Base-by-base conservation (phyloP, 192 early-diverging fungal genomes). In the Funneliformis geosporum region DNA sequence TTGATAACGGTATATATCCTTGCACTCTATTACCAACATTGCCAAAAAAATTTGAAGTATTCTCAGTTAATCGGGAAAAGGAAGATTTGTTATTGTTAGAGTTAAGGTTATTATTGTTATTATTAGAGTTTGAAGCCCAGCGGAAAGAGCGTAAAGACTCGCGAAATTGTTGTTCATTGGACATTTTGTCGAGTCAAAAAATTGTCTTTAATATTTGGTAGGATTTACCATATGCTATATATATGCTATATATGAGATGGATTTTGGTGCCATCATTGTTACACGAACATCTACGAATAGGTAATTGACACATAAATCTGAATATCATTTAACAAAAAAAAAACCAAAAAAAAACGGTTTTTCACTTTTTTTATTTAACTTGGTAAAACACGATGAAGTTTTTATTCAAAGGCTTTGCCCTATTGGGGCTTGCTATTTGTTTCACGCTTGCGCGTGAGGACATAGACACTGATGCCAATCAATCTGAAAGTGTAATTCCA, bases 1-100 rank as follows among this genome's bases (percentile, higher is more conserved):
- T 39, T 42, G 80, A 66, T 43, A 86, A 62, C 9, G 85, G 85
- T 10, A 84, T 25, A 80, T 86, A 86, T 10, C 83, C 85, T 72
- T 84, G 85, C 12, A 86, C 83, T 11, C 81, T 76, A 60, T 62
- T 76, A n/a, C 80, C 39, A 39, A 84, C 79, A 70, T 73, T 84
- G 14, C 79, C 82, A 38, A 86, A 84, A 14, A 76, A 78, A 68
- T 68, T 82, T 27, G 74, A 71, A 12, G 85, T 78, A 27, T 47
- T 78, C 46, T 68, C 76, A 23, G 76, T 67, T 21, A 78, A 16
- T 67, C 38, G 40, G 6, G 76, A 78, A 38, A 78, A 80, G 12
- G 76, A 38, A 18, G 82, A 47, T 21, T 83, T 67, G 23, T 55
- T 71, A 40, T 83, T 67, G 23, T 55, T 71, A 40, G 43, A 60